phyloP scores from a whole-genome alignment of 148 eudicot species.

The Mesembryanthemum crystallinum region DNA sequence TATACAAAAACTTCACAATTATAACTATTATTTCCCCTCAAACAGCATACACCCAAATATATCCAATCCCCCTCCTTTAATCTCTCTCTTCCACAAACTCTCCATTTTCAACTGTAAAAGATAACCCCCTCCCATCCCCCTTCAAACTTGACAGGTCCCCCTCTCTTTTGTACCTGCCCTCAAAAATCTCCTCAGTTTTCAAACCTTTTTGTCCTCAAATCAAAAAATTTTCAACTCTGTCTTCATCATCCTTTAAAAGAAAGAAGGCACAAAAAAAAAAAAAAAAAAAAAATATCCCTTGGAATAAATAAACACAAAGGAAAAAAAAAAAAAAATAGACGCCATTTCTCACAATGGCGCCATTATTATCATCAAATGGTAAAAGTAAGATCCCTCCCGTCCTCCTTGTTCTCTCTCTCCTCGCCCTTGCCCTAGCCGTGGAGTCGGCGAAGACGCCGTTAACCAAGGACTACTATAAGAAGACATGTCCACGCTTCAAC shows the following conservation, averaged over 20 bases:
- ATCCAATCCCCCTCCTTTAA: conserved; percentile 22
- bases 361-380: not conserved
- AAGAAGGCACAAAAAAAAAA: not conserved
- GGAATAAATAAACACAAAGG: not conserved
- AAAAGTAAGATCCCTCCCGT: not conserved
- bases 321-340: not conserved
- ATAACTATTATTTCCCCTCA: conserved; percentile 11
- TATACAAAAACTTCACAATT: conserved; percentile 14
- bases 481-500: conserved; percentile 44
- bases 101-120: conserved; percentile 6
- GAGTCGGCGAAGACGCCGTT: conserved; percentile 19
- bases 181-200: conserved; percentile 13
- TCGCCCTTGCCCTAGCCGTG: conserved; percentile 5
- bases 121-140: not conserved
- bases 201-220: not conserved
- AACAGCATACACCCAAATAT: conserved; percentile 16
- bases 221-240: not conserved
- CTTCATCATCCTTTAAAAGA: not conserved
- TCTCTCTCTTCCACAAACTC: conserved; percentile 34
- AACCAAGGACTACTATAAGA: conserved; percentile 39
- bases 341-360: conserved; percentile 32
- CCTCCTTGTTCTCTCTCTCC: conserved; percentile 13
- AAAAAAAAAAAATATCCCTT: not conserved
- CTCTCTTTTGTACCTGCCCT: not conserved
- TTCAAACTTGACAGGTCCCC: not conserved